phyloP scores from a whole-genome alignment of 2,329 filamentous ascomycete genomes.

The Fusarium agapanthi region DNA sequence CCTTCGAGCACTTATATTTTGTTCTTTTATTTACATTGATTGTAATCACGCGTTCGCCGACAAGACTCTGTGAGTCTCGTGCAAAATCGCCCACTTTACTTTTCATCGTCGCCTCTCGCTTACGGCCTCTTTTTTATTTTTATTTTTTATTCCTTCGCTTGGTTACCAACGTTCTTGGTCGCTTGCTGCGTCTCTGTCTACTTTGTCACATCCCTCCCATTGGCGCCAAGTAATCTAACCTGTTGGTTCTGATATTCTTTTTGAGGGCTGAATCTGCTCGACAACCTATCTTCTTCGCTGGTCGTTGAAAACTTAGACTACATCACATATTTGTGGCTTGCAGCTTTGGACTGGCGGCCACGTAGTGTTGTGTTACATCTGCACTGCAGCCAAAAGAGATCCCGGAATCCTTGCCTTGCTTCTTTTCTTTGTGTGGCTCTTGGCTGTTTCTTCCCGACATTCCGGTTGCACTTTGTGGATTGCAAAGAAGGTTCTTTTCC shows the following conservation, averaged over 20 bases:
- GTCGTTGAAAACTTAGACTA: conserved; percentile 33
- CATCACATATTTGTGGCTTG: conserved; percentile 33
- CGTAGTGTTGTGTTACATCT: conserved; percentile 27
- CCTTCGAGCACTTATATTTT: conserved; percentile 15
- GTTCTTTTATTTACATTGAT: conserved; percentile 18
- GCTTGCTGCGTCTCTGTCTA: neutral
- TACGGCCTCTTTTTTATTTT: conserved; percentile 13
- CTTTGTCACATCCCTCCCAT: neutral
- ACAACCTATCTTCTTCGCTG: conserved; percentile 25
- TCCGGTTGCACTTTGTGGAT: neutral
- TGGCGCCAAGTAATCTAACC: conserved; percentile 4
- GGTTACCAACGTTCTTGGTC: neutral
- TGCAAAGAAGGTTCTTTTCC: neutral
- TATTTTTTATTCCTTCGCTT: neutral
- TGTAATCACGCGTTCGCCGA: conserved; percentile 12
- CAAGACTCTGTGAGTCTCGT: conserved; percentile 33
- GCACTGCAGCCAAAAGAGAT: conserved; percentile 21
- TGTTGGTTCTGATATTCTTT: neutral
- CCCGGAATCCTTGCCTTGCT: conserved; percentile 17
- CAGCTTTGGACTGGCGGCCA: conserved; percentile 19
- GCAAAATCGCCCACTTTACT: conserved; percentile 20
- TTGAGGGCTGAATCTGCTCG: neutral
- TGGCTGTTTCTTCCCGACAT: conserved; percentile 7
- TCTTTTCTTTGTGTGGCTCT: conserved; percentile 4
- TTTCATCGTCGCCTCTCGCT: conserved; percentile 25